phyloP scores from a whole-genome alignment of 2,329 filamentous ascomycete genomes.

The Beauveria brongniartii region DNA sequence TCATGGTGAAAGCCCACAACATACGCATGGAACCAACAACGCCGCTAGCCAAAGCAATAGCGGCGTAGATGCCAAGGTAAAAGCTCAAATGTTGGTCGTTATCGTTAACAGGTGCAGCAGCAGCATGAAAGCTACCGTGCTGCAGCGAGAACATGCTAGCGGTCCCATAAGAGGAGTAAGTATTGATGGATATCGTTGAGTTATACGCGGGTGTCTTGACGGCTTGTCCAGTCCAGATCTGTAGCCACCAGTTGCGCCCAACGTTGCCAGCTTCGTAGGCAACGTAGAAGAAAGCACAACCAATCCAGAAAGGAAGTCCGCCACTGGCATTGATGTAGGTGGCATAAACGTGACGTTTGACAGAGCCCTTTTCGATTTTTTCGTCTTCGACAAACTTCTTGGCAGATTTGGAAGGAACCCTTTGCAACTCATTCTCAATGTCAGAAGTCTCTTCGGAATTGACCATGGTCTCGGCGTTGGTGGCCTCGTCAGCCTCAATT shows the following conservation, averaged over 20 bases:
- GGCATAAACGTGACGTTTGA: slow-evolving; percentile 59
- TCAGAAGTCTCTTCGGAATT: slow-evolving; percentile 45
- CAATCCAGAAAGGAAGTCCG: slow-evolving; percentile 50
- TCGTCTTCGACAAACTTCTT: slow-evolving; percentile 74
- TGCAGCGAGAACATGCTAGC: slow-evolving; percentile 39
- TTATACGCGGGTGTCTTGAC: slow-evolving; percentile 9
- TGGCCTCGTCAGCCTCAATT: slow-evolving; percentile 39
- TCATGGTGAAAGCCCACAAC: slow-evolving; percentile 54
- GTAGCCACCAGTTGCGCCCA: slow-evolving; percentile 55
- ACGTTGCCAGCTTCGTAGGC: slow-evolving; percentile 46
- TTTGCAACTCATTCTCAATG: slow-evolving; percentile 36
- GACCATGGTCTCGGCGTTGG: slow-evolving; percentile 37
- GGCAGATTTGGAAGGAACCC: slow-evolving; percentile 42
- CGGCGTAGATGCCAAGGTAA: slow-evolving; percentile 62
- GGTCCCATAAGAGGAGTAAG: slow-evolving; percentile 28
- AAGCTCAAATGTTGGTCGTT: slow-evolving; percentile 40
- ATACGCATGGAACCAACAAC: slow-evolving; percentile 55
- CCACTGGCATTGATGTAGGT: slow-evolving; percentile 61
- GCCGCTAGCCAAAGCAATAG: slow-evolving; percentile 47
- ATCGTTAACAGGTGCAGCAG: slow-evolving; percentile 22
- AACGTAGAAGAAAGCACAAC: slow-evolving; percentile 47
- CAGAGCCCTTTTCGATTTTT: slow-evolving; percentile 59
- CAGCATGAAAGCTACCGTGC: slow-evolving; percentile 34
- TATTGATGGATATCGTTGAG: slow-evolving; percentile 15
- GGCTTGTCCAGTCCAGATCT: slow-evolving; percentile 49